Percentiles rank a stretch among this genome's conserved stretches.
Evolutionary conservation across 768 basidiomycete genomes (phyloP).

Genomic region (Psilocybe sp.): DNA sequence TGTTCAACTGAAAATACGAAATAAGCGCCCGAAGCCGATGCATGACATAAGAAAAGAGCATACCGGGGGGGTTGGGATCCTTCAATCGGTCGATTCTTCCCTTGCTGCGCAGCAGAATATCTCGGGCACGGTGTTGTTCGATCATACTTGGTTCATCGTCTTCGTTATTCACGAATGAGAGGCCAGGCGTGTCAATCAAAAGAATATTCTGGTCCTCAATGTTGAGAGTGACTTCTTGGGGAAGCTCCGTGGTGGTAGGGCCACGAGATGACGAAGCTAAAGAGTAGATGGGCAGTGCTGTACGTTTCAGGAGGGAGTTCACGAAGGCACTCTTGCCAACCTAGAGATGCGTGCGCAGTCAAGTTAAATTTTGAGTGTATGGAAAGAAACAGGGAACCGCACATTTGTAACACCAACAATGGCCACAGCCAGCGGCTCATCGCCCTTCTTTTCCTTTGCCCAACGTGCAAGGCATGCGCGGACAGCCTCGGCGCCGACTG

Average conservation of each 20-base stretch:
- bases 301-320: conserved; percentile 65
- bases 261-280: conserved; percentile 46
- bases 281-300: conserved; percentile 59
- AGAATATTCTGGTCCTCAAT: conserved; percentile 49
- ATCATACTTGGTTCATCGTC: conserved; percentile 26
- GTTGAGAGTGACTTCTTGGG: conserved; percentile 59
- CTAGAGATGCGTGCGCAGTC: conserved; percentile 30
- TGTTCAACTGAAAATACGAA: conserved; percentile 48
- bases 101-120: conserved; percentile 75
- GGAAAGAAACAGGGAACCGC: conserved; percentile 9
- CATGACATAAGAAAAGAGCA: conserved; percentile 23
- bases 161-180: conserved; percentile 48
- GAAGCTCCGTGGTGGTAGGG: conserved; percentile 70
- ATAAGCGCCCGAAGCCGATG: conserved; percentile 3
- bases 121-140: conserved; percentile 50
- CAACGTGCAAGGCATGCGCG: conserved; percentile 44
- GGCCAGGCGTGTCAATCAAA: conserved; percentile 88
- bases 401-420: conserved; percentile 87
- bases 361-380: neutral
- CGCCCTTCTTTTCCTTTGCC: conserved; percentile 44
- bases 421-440: conserved; percentile 61
- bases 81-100: conserved; percentile 86
- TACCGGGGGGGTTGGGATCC: conserved; percentile 70
- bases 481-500: conserved; percentile 55
- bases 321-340: conserved; percentile 83